A percentile compares a stretch with the other conserved stretches of the same genome.
These are phyloP conservation scores for Coniochaeta sp. DNA, from an alignment of 2,329 filamentous ascomycete genomes.

Conservation along the genomic window DNA sequence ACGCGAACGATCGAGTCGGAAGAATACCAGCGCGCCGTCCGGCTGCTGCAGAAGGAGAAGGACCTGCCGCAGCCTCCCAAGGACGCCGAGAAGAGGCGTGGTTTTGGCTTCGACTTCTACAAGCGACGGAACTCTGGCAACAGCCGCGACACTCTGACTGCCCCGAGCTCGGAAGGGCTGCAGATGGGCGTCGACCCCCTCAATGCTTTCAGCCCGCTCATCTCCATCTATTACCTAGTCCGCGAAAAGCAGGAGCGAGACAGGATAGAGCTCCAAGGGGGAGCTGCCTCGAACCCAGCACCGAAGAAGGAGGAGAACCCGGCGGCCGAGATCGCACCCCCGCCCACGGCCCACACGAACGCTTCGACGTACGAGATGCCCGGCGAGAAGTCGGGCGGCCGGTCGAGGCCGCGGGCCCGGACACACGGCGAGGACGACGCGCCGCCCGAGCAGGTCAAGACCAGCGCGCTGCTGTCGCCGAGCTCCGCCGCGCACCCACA, in stretches of 20 bases:
- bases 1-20: constrained; percentile 85
- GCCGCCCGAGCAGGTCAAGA: constrained; percentile 64
- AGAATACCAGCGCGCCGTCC: constrained; percentile 84
- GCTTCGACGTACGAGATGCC: constrained; percentile 77
- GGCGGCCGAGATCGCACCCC: constrained; percentile 68
- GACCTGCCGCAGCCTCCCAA: constrained; percentile 49
- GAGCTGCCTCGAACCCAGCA: constrained; percentile 14
- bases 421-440: constrained; percentile 94
- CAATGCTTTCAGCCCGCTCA: constrained; percentile 85
- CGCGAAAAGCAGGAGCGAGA: constrained; percentile 88
- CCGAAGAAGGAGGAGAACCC: constrained; percentile 32
- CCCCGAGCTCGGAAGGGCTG: constrained; percentile 79
- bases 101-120: constrained; percentile 92
- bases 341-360: constrained; percentile 86
- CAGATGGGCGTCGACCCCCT: constrained; percentile 78
- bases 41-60: constrained; percentile 59
- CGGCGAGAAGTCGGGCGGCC: constrained; percentile 77
- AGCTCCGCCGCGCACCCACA: constrained; percentile 37
- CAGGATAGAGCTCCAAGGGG: constrained; percentile 28
- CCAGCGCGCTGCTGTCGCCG: constrained; percentile 50
- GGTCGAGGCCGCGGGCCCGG: constrained; percentile 75
- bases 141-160: constrained; percentile 79
- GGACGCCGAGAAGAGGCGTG: constrained; percentile 74
- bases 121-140: constrained; percentile 84
- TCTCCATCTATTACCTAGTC: constrained; percentile 96